Evolutionary conservation across 1,139 yeast species (phyloP), one percentile per base, ranked within the genome.

Genomic region (Saccharomycopsis hybrid): DNA sequence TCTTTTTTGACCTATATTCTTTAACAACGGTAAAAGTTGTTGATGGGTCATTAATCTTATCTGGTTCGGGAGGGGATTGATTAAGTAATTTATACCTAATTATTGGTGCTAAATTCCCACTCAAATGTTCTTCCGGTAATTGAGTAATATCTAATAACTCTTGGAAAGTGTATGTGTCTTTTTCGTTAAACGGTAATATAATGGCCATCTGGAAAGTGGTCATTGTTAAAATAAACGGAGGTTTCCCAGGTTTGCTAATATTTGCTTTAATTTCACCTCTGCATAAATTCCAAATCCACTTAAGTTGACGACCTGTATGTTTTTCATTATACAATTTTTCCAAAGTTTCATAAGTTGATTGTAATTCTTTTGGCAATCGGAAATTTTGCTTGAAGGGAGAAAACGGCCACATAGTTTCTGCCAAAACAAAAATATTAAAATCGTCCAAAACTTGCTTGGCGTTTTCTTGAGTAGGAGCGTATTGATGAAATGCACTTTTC

Each of bases 261-360:
- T 86, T 85, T n/a, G 95, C 96, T 65, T 82, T 85, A 50, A 94
- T 69, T 64, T 94, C 99, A 56, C 95, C 95, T 66, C 94, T 85
- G 43, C 95, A 88, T 62, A 88, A 82, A 59, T 88, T 86, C 97
- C 97, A 94, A 53, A 92, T 75, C 98, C 98, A 94, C 62, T 86
- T 85, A 60, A 94, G 77, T 58, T 88, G 82, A 65, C 98, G 77
- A 11, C 97, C 97, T 54, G 74, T 78, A 65, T 92, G 97, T 60
- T 85, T 85, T 44, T 74, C 71, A 46, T 78, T 75, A 64, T 92
- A 94, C 55, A 85, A 76, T 43, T 76, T 74, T 54, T 80, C 80
- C 52, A 92, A 81, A 54, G 78, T 77, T 47, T 81, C 79, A 59
- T 85, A 80, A 1, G 94, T 79, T 37, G 74, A 72, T 52, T 71